phyloP scores from a whole-genome alignment of 1,284 basidiomycete genomes.

The Cystobasidium pallidum region DNA sequence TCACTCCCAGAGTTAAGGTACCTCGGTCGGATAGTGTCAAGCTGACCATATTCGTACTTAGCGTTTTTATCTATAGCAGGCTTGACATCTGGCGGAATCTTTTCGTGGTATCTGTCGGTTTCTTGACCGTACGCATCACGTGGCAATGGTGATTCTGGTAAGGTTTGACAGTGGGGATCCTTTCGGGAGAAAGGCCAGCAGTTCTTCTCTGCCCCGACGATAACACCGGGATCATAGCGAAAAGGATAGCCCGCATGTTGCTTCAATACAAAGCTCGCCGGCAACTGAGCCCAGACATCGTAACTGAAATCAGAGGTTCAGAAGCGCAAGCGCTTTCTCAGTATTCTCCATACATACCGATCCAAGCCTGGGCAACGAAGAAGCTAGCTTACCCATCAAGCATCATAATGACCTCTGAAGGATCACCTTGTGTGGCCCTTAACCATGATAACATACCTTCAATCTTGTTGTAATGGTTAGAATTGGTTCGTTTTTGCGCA shows the following conservation, averaged over 20 bases:
- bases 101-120: slow-evolving; percentile 1
- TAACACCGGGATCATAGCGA: neutral
- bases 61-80: neutral
- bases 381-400: slow-evolving; percentile 16
- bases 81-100: neutral
- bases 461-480: slow-evolving; percentile 16
- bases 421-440: neutral
- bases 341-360: too few species aligned
- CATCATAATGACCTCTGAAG: slow-evolving; percentile 16
- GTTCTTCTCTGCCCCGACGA: slow-evolving; percentile 24
- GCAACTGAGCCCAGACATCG: slow-evolving; percentile 23
- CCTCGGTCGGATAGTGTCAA: slow-evolving; percentile 18
- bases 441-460: slow-evolving; percentile 8
- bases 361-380: too few species aligned
- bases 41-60: neutral
- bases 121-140: slow-evolving; percentile 9
- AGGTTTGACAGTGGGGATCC: slow-evolving; percentile 11
- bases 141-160: slow-evolving; percentile 27
- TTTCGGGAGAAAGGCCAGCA: slow-evolving; percentile 4
- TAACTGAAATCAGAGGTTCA: neutral
- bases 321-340: too few species aligned
- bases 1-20: slow-evolving; percentile 33
- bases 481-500: too few species aligned
- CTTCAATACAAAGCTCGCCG: slow-evolving; percentile 3
- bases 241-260: slow-evolving; percentile 8